A percentile compares a stretch with the other conserved stretches of the same genome.
Conservation (phyloP, 2,329 filamentous ascomycete species). For the Aspergillus thermomutatus region DNA sequence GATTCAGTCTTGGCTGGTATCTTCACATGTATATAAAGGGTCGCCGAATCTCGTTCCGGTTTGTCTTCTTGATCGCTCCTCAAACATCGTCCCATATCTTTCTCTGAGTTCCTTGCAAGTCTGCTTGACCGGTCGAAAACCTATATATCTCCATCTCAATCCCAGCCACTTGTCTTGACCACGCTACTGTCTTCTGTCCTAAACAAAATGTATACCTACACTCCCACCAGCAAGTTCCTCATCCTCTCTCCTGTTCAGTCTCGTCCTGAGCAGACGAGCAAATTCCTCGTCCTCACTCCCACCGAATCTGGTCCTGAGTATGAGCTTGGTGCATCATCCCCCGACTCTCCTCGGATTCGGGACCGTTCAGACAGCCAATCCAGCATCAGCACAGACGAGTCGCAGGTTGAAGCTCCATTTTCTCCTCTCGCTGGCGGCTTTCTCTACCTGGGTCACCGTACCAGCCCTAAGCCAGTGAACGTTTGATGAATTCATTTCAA, state of each 20-base stretch:
- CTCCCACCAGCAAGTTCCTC: slow-evolving; percentile 30
- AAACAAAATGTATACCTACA: slow-evolving; percentile 29
- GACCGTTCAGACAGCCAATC: slow-evolving; percentile 28
- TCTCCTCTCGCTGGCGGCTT: slow-evolving; percentile 22
- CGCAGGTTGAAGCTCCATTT: slow-evolving; percentile 2
- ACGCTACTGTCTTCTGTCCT: background rate
- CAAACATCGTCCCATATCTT: background rate
- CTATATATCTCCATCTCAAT: slow-evolving; percentile 1
- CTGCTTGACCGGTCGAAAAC: slow-evolving; percentile 1
- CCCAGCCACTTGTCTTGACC: slow-evolving; percentile 2
- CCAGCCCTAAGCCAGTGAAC: slow-evolving; percentile 4
- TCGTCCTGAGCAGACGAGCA: background rate
- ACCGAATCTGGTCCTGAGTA: slow-evolving; percentile 27
- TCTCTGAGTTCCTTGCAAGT: background rate
- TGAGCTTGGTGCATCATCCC: slow-evolving; percentile 16
- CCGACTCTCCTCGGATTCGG: slow-evolving; percentile 8
- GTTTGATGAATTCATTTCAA: background rate
- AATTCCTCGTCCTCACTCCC: slow-evolving; percentile 20
- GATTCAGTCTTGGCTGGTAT: slow-evolving; percentile 16
- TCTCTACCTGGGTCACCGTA: slow-evolving; percentile 26
- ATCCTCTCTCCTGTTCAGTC: slow-evolving; percentile 22
- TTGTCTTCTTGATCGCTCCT: background rate
- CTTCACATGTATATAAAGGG: slow-evolving; percentile 27
- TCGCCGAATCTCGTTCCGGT: slow-evolving; percentile 14
- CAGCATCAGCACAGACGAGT: slow-evolving; percentile 15